phyloP scores from a whole-genome alignment of 2,329 filamentous ascomycete genomes.

The Fusarium begoniae region DNA sequence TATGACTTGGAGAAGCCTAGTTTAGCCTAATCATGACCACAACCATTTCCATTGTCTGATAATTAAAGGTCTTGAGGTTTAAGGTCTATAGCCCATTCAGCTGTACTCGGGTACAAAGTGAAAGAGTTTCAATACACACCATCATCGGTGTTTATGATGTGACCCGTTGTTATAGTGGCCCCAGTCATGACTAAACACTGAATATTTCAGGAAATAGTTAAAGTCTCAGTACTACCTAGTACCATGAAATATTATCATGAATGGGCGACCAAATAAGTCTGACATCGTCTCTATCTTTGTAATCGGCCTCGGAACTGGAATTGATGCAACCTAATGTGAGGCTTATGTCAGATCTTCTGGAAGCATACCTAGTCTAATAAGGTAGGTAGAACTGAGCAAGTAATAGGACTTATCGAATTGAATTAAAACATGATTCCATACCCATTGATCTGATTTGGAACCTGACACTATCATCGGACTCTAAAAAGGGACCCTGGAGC shows the following conservation, averaged over 20 bases:
- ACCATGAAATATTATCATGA: background rate
- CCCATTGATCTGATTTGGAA: slow-evolving; percentile 5
- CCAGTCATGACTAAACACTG: background rate
- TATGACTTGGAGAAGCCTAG: background rate
- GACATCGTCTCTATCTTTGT: background rate
- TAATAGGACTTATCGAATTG: background rate
- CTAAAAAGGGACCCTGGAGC: slow-evolving; percentile 4
- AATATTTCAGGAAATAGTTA: background rate
- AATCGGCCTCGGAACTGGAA: background rate
- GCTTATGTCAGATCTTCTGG: background rate
- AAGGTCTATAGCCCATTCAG: background rate
- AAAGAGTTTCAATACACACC: background rate
- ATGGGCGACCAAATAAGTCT: background rate
- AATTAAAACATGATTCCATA: slow-evolving; percentile 26
- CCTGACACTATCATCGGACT: background rate
- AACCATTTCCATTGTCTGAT: background rate
- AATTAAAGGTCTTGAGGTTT: background rate
- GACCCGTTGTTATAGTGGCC: background rate
- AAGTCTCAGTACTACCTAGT: background rate
- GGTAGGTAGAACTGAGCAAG: background rate
- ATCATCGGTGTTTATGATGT: slow-evolving; percentile 11
- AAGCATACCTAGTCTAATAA: background rate
- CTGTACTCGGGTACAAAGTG: no score
- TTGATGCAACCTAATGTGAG: background rate
- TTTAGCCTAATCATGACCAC: background rate